Percentiles rank a stretch among this genome's conserved stretches.
Evolutionary conservation across 2,329 filamentous ascomycete species (phyloP).

Genomic region (Trichophyton benhamiae): DNA sequence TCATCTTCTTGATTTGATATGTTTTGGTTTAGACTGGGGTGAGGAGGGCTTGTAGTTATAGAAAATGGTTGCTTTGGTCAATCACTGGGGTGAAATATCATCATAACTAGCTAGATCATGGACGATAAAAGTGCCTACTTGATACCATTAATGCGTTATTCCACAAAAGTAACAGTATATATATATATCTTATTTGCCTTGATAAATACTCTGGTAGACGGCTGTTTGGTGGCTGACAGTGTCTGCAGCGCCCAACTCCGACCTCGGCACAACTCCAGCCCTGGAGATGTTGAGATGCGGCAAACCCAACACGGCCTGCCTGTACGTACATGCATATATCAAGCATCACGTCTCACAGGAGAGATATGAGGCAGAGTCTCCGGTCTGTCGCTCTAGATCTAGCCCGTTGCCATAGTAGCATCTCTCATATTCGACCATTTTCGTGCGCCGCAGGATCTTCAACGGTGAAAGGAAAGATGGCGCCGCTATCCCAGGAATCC

Average conservation of each 20-base stretch:
- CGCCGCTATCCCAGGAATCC: slow-evolving; percentile 15
- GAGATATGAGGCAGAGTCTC: neutral
- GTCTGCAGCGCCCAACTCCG: neutral
- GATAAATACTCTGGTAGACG: neutral
- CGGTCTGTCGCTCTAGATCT: neutral
- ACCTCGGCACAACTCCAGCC: neutral
- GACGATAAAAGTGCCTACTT: neutral
- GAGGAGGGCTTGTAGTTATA: neutral
- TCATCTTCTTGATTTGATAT: neutral
- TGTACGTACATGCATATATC: neutral
- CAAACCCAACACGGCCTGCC: neutral
- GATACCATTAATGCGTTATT: neutral
- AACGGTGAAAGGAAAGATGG: slow-evolving; percentile 13
- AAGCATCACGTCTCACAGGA: neutral
- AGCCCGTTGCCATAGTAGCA: neutral
- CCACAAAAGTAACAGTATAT: too few species aligned
- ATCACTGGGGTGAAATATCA: neutral
- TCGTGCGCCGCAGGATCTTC: neutral
- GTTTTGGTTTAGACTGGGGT: slow-evolving; percentile 1
- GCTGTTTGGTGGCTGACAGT: neutral
- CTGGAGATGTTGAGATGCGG: neutral
- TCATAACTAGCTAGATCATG: neutral
- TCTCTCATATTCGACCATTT: neutral
- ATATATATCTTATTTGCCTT: too few species aligned
- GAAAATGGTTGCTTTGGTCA: neutral